A percentile compares a stretch with the other conserved stretches of the same genome.
These are phyloP conservation scores for Mucor velutinosus DNA, from an alignment of 371 early-diverging fungal species.

Conservation along the genomic window DNA sequence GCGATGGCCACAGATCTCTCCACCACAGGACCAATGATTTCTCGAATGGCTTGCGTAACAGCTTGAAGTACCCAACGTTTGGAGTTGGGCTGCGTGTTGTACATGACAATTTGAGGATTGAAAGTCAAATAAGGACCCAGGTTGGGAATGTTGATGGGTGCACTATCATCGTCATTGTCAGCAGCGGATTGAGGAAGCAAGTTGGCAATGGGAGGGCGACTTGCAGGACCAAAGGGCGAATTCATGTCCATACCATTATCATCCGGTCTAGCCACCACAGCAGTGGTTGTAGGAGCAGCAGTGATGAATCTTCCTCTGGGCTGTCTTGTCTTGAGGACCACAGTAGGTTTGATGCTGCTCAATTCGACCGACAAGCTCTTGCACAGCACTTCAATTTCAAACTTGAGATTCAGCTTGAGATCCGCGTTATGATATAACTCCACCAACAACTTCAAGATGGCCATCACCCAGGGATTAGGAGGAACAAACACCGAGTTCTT, in stretches of 20 bases:
- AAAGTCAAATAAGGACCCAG: constrained; percentile 71
- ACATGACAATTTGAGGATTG: constrained; percentile 73
- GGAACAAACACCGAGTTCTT: constrained; percentile 89
- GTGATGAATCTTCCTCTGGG: constrained; percentile 31
- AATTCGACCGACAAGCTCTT: constrained; percentile 86
- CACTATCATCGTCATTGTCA: constrained; percentile 15
- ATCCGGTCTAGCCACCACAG: constrained; percentile 30
- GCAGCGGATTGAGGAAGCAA: constrained; percentile 8
- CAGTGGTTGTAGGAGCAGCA: constrained; percentile 1
- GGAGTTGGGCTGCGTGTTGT: constrained; percentile 76
- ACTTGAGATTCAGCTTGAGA: constrained; percentile 91
- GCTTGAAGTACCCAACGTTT: constrained; percentile 86
- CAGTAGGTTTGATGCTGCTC: constrained; percentile 65
- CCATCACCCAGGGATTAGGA: constrained; percentile 98
- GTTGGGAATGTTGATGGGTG: constrained; percentile 53
- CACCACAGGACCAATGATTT: constrained; percentile 85
- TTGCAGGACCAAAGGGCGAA: constrained; percentile 13
- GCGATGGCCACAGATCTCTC: constrained; percentile 94
- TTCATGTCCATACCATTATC: constrained; percentile 22
- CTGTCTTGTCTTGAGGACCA: constrained; percentile 69
- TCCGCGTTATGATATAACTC: constrained; percentile 94
- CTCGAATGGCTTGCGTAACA: constrained; percentile 87
- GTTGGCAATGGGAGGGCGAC: constrained; percentile 14
- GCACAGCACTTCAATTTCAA: constrained; percentile 97
- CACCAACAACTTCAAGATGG: constrained; percentile 85